Conservation (phyloP, 169 alveolate genomes). For the Babesia bigemina region DNA sequence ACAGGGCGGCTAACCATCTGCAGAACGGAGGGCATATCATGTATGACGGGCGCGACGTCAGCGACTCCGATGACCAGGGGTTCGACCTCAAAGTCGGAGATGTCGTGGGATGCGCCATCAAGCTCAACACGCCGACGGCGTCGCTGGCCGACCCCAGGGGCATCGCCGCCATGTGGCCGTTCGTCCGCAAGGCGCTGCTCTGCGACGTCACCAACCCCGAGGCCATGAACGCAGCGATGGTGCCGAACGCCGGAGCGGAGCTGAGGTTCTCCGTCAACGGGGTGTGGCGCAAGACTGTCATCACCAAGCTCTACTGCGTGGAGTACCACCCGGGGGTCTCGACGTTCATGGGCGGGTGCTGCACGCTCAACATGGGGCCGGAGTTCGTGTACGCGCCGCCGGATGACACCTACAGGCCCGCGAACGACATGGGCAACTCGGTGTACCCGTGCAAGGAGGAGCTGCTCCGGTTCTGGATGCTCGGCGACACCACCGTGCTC, state of each 20-base stretch:
- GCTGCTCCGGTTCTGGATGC: constrained; percentile 70
- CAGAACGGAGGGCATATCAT: constrained; percentile 24
- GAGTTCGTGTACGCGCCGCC: constrained; percentile 71
- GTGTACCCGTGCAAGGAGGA: constrained; percentile 75
- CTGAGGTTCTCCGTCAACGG: constrained; percentile 79
- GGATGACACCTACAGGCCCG: constrained; percentile 53
- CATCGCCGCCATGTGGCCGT: constrained; percentile 75
- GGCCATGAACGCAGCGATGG: constrained; percentile 41
- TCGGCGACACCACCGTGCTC: constrained; percentile 59
- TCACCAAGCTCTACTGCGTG: constrained; percentile 65
- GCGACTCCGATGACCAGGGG: constrained; percentile 10
- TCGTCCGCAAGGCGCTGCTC: constrained; percentile 68
- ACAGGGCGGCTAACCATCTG: neutral
- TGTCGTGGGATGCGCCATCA: constrained; percentile 70
- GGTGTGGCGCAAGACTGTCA: constrained; percentile 31
- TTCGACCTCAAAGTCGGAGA: constrained; percentile 55
- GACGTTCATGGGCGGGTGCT: constrained; percentile 77
- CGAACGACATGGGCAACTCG: constrained; percentile 66
- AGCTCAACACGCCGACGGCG: constrained; percentile 53
- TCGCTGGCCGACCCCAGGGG: constrained; percentile 78
- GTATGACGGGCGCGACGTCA: neutral
- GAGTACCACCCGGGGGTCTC: constrained; percentile 83
- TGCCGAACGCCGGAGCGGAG: constrained; percentile 60
- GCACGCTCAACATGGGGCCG: constrained; percentile 77
- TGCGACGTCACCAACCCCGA: constrained; percentile 65